Conservation (phyloP, 129 eudicot species). For the Centella asiatica region DNA sequence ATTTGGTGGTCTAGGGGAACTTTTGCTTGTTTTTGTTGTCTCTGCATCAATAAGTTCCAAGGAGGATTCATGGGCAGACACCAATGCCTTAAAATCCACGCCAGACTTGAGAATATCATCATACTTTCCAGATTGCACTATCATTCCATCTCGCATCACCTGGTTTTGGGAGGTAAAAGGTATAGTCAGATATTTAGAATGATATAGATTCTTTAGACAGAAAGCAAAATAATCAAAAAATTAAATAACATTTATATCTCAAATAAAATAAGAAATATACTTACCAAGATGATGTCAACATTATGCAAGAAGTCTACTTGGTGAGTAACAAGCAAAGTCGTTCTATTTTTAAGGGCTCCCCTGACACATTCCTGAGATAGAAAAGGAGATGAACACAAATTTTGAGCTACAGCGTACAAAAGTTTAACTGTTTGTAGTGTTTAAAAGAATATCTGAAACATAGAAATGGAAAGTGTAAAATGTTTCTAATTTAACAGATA, state of each 20-base stretch:
- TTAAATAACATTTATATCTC: too few species aligned
- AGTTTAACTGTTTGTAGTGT: too few species aligned
- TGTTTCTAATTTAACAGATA: too few species aligned
- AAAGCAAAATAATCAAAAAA: too few species aligned
- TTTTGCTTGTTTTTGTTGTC: slow-evolving; percentile 10
- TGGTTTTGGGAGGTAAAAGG: slow-evolving; percentile 13
- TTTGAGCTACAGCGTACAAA: not conserved
- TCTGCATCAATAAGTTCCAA: slow-evolving; percentile 68
- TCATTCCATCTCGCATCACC: slow-evolving; percentile 93
- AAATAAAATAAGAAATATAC: slow-evolving; percentile 5
- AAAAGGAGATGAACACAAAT: not conserved
- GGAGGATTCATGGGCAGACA: slow-evolving; percentile 66
- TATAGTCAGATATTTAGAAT: not conserved
- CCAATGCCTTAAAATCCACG: slow-evolving; percentile 51
- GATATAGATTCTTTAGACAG: too few species aligned
- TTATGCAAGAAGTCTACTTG: slow-evolving; percentile 89
- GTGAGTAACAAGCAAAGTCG: slow-evolving; percentile 71
- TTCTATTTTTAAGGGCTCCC: slow-evolving; percentile 57
- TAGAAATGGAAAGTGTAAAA: too few species aligned
- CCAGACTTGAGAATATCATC: slow-evolving; percentile 51
- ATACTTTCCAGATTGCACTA: slow-evolving; percentile 79
- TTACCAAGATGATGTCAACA: slow-evolving; percentile 60
- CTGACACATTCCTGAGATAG: slow-evolving; percentile 77
- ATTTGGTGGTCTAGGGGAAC: slow-evolving; percentile 31
- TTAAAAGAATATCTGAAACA: not conserved